A percentile compares a stretch with the other conserved stretches of the same genome.
Evolutionary conservation across 768 basidiomycete genomes (phyloP).

Genomic region (Suillus discolor): DNA sequence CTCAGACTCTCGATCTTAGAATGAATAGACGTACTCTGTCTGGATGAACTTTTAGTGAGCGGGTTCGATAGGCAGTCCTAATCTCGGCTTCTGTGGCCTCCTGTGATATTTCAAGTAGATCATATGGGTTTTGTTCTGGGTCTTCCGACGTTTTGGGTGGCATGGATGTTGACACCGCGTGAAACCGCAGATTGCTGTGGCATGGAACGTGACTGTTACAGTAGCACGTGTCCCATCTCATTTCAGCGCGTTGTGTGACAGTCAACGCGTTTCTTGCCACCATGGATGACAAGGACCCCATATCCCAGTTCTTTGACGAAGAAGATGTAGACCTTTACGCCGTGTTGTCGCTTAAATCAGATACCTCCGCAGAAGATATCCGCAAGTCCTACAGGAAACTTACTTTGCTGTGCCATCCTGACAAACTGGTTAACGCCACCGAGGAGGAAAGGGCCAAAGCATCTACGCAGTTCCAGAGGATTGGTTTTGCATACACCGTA

Average conservation of each 20-base stretch:
- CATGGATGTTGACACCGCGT: conserved; percentile 23
- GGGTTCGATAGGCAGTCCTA: conserved; percentile 74
- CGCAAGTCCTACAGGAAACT: conserved; percentile 83
- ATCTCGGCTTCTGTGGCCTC: conserved; percentile 81
- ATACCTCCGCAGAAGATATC: conserved; percentile 67
- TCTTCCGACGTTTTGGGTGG: conserved; percentile 36
- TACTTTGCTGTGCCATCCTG: conserved; percentile 85
- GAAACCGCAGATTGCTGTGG: too few species aligned
- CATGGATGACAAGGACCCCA: conserved; percentile 77
- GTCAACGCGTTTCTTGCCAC: conserved; percentile 13
- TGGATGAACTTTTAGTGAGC: conserved; percentile 85
- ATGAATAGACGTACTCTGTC: conserved; percentile 61
- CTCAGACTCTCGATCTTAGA: conserved; percentile 9
- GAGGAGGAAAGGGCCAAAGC: conserved; percentile 67
- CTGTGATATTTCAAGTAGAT: conserved; percentile 58
- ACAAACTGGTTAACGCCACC: conserved; percentile 73
- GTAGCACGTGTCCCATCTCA: conserved; percentile 15
- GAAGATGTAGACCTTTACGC: conserved; percentile 78
- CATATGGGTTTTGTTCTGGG: conserved; percentile 74
- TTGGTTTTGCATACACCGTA: conserved; percentile 93
- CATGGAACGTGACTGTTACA: background rate
- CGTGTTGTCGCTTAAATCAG: conserved; percentile 58
- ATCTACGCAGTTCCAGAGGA: conserved; percentile 83
- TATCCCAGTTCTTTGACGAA: conserved; percentile 70
- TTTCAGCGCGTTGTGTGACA: conserved; percentile 10